Evolutionary conservation across 176 grass and related monocot species (phyloP).

Genomic region (Aegilops bicornis): DNA sequence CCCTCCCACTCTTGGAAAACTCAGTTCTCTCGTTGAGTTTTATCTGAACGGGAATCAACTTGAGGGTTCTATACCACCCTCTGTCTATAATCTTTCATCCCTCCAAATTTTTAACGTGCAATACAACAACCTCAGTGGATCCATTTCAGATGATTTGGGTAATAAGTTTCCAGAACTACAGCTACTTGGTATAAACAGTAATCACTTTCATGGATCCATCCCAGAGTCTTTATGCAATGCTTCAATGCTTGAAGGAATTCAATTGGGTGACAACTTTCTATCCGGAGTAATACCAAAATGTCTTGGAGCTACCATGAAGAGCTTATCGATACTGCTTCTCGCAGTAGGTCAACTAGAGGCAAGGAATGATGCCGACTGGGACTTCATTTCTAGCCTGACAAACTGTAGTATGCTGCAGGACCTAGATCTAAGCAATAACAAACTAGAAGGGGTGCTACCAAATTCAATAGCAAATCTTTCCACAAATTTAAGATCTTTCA

Average conservation of each 20-base stretch:
- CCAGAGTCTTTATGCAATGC: conserved; percentile 1
- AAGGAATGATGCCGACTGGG: neutral
- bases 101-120: neutral
- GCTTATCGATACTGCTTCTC: neutral
- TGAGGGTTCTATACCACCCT: neutral
- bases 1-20: neutral
- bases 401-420: neutral
- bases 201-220: neutral
- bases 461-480: conserved; percentile 14
- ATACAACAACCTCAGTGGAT: neutral
- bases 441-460: neutral
- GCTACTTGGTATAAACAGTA: accelerated
- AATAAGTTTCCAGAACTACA: neutral
- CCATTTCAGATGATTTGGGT: neutral
- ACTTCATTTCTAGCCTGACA: conserved; percentile 15
- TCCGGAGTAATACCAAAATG: neutral
- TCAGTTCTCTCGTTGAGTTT: neutral
- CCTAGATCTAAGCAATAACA: neutral
- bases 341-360: neutral
- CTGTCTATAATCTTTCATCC: neutral
- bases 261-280: neutral
- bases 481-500: neutral
- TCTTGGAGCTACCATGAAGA: neutral
- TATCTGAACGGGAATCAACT: neutral
- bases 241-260: neutral